Conservation (phyloP, 2,329 filamentous ascomycete species). For the Juglanconis oblonga region DNA sequence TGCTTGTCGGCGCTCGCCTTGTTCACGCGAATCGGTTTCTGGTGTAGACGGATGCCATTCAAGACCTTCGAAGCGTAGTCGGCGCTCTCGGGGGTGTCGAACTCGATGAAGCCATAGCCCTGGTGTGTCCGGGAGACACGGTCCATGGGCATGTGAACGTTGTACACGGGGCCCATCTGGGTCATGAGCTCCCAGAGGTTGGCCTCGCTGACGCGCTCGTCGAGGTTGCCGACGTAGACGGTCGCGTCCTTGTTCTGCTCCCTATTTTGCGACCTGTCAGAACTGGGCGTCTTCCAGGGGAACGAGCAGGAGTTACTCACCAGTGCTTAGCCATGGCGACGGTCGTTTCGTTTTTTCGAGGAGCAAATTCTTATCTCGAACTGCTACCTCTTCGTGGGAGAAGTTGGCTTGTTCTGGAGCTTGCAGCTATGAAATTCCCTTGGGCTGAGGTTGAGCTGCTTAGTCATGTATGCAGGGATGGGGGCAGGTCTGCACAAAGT, state of each 20-base stretch:
- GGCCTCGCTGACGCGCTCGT: conserved; percentile 88
- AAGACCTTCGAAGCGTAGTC: conserved; percentile 96
- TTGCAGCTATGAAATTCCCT: not conserved
- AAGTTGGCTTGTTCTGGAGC: not conserved
- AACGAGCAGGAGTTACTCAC: conserved; percentile 17
- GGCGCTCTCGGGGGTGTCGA: conserved; percentile 90
- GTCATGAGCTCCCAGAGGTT: conserved; percentile 98
- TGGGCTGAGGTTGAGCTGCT: not conserved
- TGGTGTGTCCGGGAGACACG: conserved; percentile 95
- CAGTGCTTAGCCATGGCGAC: conserved; percentile 29
- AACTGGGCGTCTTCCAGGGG: not conserved
- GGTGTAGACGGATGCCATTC: conserved; percentile 91
- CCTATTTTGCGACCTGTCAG: conserved; percentile 43
- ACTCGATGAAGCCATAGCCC: conserved; percentile 98
- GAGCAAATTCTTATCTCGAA: not conserved
- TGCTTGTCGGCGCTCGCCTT: conserved; percentile 92
- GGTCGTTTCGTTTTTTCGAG: not conserved
- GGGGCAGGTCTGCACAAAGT: no score
- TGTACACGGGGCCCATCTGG: conserved; percentile 94
- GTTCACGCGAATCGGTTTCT: conserved; percentile 94
- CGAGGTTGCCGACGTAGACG: conserved; percentile 96
- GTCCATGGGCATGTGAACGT: conserved; percentile 97
- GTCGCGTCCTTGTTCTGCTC: conserved; percentile 98
- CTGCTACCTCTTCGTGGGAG: not conserved
- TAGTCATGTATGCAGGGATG: conserved; percentile 1